Evolutionary conservation across 148 eudicot species (phyloP).

Genomic region (Arctostaphylos glauca): DNA sequence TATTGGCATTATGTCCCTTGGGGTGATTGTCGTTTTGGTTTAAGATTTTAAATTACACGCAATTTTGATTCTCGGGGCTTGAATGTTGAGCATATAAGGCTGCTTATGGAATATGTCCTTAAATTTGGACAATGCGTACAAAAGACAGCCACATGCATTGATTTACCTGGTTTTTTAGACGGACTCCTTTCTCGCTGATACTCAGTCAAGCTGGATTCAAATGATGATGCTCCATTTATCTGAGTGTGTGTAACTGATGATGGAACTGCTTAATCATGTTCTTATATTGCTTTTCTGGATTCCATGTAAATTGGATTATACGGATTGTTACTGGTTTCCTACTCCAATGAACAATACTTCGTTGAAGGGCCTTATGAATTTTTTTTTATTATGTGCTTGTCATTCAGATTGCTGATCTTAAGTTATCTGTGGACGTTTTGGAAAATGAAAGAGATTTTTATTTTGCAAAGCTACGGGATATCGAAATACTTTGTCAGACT

Average conservation of each 20-base stretch:
- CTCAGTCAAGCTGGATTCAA: not conserved
- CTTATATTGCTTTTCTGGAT: not conserved
- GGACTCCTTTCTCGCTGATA: not conserved
- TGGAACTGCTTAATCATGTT: not conserved
- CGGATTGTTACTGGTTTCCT: not conserved
- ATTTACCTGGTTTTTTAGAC: not conserved
- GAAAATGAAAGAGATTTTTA: slow-evolving; percentile 92
- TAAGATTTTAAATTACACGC: not conserved
- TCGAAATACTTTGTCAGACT: slow-evolving; percentile 81
- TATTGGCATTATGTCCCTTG: not conserved
- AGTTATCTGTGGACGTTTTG: slow-evolving; percentile 70
- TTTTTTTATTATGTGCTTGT: not conserved
- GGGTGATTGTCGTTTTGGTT: not conserved
- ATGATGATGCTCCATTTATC: not conserved
- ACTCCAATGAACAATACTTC: not conserved
- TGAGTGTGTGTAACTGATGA: not conserved
- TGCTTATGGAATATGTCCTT: not conserved
- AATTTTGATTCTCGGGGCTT: not conserved
- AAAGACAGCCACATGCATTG: not conserved
- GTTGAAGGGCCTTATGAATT: not conserved
- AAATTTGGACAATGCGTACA: not conserved
- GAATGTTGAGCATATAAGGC: not conserved
- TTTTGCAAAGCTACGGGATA: slow-evolving; percentile 77
- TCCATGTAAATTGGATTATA: not conserved
- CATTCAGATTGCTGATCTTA: slow-evolving; percentile 67